Evolutionary conservation across 495 filamentous ascomycete genomes (phyloP).

Genomic region (Corynascus novoguineensis): DNA sequence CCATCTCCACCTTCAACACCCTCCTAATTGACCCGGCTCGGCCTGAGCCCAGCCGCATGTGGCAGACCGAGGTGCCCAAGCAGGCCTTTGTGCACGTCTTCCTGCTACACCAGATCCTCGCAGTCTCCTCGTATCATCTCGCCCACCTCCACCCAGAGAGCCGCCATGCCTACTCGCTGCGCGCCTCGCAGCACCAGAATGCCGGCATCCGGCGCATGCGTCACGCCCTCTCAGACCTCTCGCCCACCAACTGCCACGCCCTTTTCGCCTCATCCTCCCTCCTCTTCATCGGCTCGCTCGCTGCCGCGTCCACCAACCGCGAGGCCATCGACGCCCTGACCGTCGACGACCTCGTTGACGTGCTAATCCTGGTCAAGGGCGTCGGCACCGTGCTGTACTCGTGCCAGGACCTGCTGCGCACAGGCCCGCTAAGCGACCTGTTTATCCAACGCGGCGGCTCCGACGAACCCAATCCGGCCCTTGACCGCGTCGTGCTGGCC

Average conservation of each 20-base stretch:
- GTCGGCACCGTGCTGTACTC: slow-evolving; percentile 22
- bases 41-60: slow-evolving; percentile 4
- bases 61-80: slow-evolving; percentile 22
- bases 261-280: slow-evolving; percentile 24
- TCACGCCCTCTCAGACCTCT: slow-evolving; percentile 19
- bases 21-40: slow-evolving; percentile 7
- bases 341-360: slow-evolving; percentile 23
- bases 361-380: slow-evolving; percentile 25
- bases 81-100: slow-evolving; percentile 23
- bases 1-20: slow-evolving; percentile 15
- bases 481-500: slow-evolving; percentile 12
- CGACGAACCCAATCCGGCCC: neutral
- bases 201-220: slow-evolving; percentile 24
- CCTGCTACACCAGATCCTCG: slow-evolving; percentile 28
- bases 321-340: neutral
- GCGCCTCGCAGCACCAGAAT: slow-evolving; percentile 25
- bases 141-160: slow-evolving; percentile 19
- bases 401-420: slow-evolving; percentile 7
- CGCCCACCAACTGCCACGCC: slow-evolving; percentile 28
- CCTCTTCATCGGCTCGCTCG: slow-evolving; percentile 24
- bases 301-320: slow-evolving; percentile 3
- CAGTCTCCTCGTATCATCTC: slow-evolving; percentile 26
- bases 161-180: slow-evolving; percentile 10
- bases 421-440: slow-evolving; percentile 19
- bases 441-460: slow-evolving; percentile 4